Conservation (phyloP, 2,329 filamentous ascomycete species). For the Coniella lustricola region DNA sequence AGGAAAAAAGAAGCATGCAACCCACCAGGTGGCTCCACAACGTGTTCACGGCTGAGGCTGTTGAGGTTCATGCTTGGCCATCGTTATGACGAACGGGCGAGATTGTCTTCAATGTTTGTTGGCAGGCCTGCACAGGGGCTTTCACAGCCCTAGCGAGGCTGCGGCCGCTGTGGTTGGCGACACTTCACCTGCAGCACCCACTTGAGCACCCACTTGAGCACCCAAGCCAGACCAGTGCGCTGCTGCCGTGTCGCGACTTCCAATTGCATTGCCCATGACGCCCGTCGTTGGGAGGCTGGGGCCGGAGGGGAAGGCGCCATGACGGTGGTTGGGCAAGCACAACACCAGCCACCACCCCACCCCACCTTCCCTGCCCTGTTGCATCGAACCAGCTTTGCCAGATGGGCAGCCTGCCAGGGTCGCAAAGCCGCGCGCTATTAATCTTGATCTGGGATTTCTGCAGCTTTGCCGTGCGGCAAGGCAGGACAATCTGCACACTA, state of each 20-base stretch:
- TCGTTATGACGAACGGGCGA: slow-evolving; percentile 15
- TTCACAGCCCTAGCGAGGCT: background rate
- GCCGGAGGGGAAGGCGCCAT: background rate
- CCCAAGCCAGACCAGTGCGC: too few species aligned
- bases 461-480: too few species aligned
- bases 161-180: slow-evolving; percentile 13
- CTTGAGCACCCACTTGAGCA: too few species aligned
- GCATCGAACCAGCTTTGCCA: background rate
- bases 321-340: slow-evolving; percentile 13
- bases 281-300: slow-evolving; percentile 10
- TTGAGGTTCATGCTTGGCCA: slow-evolving; percentile 20
- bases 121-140: too few species aligned
- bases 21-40: slow-evolving; percentile 21
- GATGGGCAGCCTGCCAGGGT: too few species aligned
- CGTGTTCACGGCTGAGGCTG: slow-evolving; percentile 15
- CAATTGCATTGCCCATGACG: background rate
- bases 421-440: too few species aligned
- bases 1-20: slow-evolving; percentile 4
- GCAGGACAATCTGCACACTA: too few species aligned
- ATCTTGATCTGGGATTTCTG: too few species aligned
- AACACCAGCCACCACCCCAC: slow-evolving; percentile 15
- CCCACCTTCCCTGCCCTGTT: background rate
- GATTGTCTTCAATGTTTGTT: too few species aligned
- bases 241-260: too few species aligned
- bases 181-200: slow-evolving; percentile 2